phyloP scores from a whole-genome alignment of 139 green algal genomes.

The Volvox reticuliferus region DNA sequence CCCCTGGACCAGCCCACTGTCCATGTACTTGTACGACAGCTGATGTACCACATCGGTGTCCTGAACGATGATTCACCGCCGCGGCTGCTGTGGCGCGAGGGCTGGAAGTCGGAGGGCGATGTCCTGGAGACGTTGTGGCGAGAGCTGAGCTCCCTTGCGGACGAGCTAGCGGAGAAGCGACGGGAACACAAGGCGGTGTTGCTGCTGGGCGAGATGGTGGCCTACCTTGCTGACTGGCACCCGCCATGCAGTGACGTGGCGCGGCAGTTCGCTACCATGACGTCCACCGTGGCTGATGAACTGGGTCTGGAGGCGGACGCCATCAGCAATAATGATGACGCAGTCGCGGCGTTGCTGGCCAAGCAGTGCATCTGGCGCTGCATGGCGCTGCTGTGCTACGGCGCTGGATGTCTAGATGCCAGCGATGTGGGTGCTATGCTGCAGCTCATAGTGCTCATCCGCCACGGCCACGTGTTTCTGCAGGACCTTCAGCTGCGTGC shows the following conservation, averaged over 20 bases:
- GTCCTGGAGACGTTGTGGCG: slow-evolving; percentile 41
- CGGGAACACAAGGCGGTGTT: slow-evolving; percentile 56
- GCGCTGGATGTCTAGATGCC: not conserved
- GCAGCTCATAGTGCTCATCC: slow-evolving; percentile 49
- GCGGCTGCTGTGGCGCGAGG: not conserved
- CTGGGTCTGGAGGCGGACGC: not conserved
- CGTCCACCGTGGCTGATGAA: slow-evolving; percentile 45
- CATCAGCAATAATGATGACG: not conserved
- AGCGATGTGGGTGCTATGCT: slow-evolving; percentile 43
- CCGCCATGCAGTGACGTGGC: slow-evolving; percentile 18
- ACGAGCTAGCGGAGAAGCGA: slow-evolving; percentile 52
- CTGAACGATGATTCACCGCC: not conserved
- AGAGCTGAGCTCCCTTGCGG: slow-evolving; percentile 44
- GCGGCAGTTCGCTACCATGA: slow-evolving; percentile 62
- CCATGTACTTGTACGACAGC: slow-evolving; percentile 55
- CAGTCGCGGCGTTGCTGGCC: slow-evolving; percentile 19
- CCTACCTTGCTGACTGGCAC: slow-evolving; percentile 56
- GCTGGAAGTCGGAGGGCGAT: slow-evolving; percentile 18
- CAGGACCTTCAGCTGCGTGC: not conserved
- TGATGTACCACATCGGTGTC: slow-evolving; percentile 52
- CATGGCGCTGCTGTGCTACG: slow-evolving; percentile 51
- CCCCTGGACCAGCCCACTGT: slow-evolving; percentile 54
- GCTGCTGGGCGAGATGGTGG: slow-evolving; percentile 61
- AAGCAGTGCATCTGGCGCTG: slow-evolving; percentile 46
- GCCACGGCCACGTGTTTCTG: slow-evolving; percentile 56